Percentiles rank a stretch among this genome's conserved stretches.
Evolutionary conservation across 352 stramenopile species (phyloP).

Genomic region (Pythium myriotylum): DNA sequence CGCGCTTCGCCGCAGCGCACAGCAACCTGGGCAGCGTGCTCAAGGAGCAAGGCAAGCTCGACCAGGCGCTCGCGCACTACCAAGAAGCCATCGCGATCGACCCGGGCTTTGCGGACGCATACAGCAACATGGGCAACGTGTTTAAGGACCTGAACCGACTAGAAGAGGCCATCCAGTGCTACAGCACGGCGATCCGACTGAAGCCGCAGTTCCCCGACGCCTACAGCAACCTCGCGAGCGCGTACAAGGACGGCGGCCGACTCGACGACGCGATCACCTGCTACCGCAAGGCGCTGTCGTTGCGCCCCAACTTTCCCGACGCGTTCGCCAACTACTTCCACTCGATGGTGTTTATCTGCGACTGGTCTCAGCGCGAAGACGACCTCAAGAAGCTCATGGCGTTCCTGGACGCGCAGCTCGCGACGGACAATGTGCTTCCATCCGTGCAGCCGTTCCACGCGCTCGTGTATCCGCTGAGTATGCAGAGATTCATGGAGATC

Average conservation of each 20-base stretch:
- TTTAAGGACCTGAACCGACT: conserved; percentile 92
- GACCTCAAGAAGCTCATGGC: conserved; percentile 74
- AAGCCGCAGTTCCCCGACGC: conserved; percentile 91
- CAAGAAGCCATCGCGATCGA: conserved; percentile 93
- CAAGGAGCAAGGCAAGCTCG: conserved; percentile 93
- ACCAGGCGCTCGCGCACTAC: conserved; percentile 94
- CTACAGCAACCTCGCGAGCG: conserved; percentile 91
- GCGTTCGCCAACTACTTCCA: conserved; percentile 94
- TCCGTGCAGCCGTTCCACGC: conserved; percentile 94
- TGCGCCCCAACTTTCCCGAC: conserved; percentile 91
- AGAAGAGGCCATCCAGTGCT: conserved; percentile 90
- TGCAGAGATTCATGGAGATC: conserved; percentile 79
- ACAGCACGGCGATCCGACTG: conserved; percentile 89
- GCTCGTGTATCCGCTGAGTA: conserved; percentile 88
- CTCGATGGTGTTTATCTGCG: conserved; percentile 91
- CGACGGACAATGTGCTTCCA: conserved; percentile 64
- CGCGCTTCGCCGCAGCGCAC: conserved; percentile 92
- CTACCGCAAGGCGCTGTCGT: conserved; percentile 90
- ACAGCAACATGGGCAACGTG: conserved; percentile 95
- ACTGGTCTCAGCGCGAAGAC: conserved; percentile 84
- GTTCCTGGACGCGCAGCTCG: conserved; percentile 70
- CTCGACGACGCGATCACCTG: conserved; percentile 91
- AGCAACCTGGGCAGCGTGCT: conserved; percentile 95
- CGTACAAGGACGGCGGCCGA: conserved; percentile 91
- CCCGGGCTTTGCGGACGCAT: conserved; percentile 90